Conservation (phyloP, 1,284 basidiomycete species). For the Prillingera fragicola region DNA sequence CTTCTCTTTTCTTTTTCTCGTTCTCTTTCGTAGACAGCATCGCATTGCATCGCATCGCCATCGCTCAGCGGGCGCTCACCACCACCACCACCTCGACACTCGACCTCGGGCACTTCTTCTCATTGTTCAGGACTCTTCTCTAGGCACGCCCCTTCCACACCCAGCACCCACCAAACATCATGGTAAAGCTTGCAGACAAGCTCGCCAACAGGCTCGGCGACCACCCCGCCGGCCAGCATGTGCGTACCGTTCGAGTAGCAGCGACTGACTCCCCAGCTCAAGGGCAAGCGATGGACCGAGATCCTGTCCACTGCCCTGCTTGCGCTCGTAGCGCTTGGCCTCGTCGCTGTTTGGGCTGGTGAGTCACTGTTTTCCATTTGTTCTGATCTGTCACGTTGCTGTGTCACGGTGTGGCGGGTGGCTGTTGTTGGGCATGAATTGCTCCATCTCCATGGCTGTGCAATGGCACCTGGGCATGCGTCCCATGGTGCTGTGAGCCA, state of each 20-base stretch:
- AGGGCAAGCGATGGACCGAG: conserved; percentile 11
- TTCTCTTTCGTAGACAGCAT: too few relatives aligned
- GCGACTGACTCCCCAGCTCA: conserved; percentile 4
- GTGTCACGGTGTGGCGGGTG: background rate
- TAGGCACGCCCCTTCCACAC: too few relatives aligned
- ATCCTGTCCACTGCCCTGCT: conserved; percentile 9
- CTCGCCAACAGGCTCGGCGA: conserved; percentile 15
- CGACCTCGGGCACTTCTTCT: too few relatives aligned
- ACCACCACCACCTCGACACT: too few relatives aligned
- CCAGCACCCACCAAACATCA: background rate
- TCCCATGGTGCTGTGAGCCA: background rate
- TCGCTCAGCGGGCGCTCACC: too few relatives aligned
- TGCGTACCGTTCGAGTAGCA: background rate
- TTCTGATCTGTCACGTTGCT: background rate
- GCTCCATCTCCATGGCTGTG: background rate
- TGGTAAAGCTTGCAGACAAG: conserved; percentile 12
- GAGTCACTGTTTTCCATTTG: too few relatives aligned
- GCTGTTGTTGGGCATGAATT: background rate
- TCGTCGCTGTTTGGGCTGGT: conserved; percentile 18
- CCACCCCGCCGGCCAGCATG: conserved; percentile 11
- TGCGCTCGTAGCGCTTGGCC: conserved; percentile 11
- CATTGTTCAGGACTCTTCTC: too few relatives aligned
- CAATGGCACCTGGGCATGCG: too few relatives aligned
- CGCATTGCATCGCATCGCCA: too few relatives aligned
- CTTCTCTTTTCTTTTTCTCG: too few relatives aligned